Evolutionary conservation across 768 basidiomycete genomes (phyloP), one percentile per base, ranked within the genome.

Genomic region (Tulasnella sp.): DNA sequence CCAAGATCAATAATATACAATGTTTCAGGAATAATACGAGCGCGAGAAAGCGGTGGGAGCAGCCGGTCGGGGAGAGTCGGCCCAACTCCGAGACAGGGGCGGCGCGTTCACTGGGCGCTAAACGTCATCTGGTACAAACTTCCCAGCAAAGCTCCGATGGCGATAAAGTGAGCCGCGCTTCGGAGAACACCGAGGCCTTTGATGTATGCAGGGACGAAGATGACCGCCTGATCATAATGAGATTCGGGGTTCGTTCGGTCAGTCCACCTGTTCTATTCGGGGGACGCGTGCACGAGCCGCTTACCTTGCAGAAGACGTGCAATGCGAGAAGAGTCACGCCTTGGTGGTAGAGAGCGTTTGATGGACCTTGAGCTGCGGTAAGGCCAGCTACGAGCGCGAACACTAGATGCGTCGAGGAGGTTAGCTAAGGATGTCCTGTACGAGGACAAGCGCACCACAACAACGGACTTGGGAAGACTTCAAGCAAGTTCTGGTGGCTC

Each of bases 271-370:
- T 40, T 40, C 1, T 40, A 35, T 35, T 35, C 35, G 6, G 40
- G 40, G 40, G 9, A 40, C 11, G 9, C 1, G 40, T 40, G 40
- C 6, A 7, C 40, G 6, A 40, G 11, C 6, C 40, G n/a, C 40
- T 40, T 7, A 61, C 57, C 57, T 61, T 61, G 57, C 57, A 61
- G 57, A 61, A 61, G 57, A 61, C 57, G 57, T 61, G 57, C 57
- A 61, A 15, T 26, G 57, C 57, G n/a, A 61, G 57, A 5, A 61
- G 57, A 61, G 57, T 61, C n/a, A 26, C 57, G 57, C 23, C 29
- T 61, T 61, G 57, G 26, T 61, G 57, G 7, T 61, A 61, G n/a
- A 61, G 57, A 7, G 57, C 5, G 13, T 23, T 61, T 61, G 57
- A 26, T 11, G 29, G 23, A 26, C n/a, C n/a, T 29, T 61, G 57